Base-by-base conservation (phyloP, 768 basidiomycete genomes). In the Pluteus cervinus region DNA sequence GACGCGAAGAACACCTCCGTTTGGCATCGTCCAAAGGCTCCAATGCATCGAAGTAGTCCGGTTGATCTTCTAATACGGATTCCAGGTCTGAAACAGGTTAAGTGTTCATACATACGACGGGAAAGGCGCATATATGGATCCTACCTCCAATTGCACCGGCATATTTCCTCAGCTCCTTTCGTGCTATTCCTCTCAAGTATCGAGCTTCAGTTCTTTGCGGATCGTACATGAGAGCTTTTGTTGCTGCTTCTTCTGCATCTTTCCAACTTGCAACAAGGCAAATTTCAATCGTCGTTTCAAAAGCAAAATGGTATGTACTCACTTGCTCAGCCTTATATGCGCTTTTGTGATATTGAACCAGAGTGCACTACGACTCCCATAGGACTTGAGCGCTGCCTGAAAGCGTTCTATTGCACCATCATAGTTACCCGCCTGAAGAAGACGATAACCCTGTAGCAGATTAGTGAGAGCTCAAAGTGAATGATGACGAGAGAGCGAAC, bases 171-270 rank as follows among this genome's bases (percentile, higher is more conserved):
- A 39, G 36, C 14, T 35, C 53, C 44, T 60, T 65, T 28, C 66
- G 51, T 7, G 65, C 64, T 32, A 66, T 34, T 4, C 62, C 67
- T 36, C 64, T 58, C 20, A 63, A 61, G 45, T 55, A 68, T 11
- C 65, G 58, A 24, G 65, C 61, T 38, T 69, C 65, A 17, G 52
- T 41, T 42, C 56, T 54, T 18, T 43, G 46, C 3, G 66, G 65
- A 25, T 65, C 59, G 29, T 53, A 48, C 22, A 52, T 29, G 20
- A 69, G 50, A 4, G 63, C 63, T n/a, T 55, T 50, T 5, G 58
- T 58, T 9, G 66, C 62, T 16, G 63, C 57, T 14, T 53, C 50
- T 28, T 65, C 67, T 3, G 69, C 69, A 40, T 59, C 46, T 31
- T 61, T 60, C 36, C 60, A 65, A 47, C 69, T 69, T n/a, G n/a